Conservation (phyloP, 2,329 filamentous ascomycete genomes). For the Pezicula radicicola region DNA sequence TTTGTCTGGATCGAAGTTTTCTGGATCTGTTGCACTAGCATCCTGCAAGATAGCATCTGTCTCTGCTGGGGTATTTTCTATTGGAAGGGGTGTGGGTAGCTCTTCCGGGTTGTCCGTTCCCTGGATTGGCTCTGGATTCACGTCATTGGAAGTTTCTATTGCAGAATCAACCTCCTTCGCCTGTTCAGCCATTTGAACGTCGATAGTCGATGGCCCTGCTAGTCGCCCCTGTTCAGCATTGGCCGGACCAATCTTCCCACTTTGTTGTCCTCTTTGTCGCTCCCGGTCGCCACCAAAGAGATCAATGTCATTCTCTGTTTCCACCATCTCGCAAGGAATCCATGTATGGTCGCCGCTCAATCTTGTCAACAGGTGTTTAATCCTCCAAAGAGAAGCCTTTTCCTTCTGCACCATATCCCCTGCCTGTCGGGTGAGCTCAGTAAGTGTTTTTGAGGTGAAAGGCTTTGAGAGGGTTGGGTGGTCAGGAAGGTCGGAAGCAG, state of each 20-base stretch:
- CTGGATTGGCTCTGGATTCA: not conserved
- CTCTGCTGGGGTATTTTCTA: too few relatives aligned
- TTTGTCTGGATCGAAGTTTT: not conserved
- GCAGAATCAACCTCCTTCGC: constrained; percentile 3
- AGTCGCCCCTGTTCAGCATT: constrained; percentile 5
- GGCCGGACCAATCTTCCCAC: constrained; percentile 12
- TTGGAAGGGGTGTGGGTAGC: not conserved
- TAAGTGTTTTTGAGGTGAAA: constrained; percentile 71
- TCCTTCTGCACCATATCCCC: constrained; percentile 73
- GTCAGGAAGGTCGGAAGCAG: constrained; percentile 69
- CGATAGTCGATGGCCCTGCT: too few relatives aligned
- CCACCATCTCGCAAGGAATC: constrained; percentile 58
- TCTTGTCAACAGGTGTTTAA: constrained; percentile 70
- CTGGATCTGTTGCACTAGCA: too few relatives aligned
- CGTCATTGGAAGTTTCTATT: constrained; percentile 3
- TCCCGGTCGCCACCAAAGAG: constrained; percentile 38
- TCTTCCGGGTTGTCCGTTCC: not conserved
- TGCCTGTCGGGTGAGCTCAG: constrained; percentile 67
- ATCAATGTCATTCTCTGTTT: constrained; percentile 52
- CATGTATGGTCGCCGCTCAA: constrained; percentile 73
- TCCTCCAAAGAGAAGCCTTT: constrained; percentile 67
- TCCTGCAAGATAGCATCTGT: not conserved
- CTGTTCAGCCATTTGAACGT: constrained; percentile 3
- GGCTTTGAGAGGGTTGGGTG: constrained; percentile 74
- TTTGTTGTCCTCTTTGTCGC: constrained; percentile 12